Percentiles rank a stretch among this genome's conserved stretches.
Conservation (phyloP, 1,139 yeast species). For the Candida sp. region DNA sequence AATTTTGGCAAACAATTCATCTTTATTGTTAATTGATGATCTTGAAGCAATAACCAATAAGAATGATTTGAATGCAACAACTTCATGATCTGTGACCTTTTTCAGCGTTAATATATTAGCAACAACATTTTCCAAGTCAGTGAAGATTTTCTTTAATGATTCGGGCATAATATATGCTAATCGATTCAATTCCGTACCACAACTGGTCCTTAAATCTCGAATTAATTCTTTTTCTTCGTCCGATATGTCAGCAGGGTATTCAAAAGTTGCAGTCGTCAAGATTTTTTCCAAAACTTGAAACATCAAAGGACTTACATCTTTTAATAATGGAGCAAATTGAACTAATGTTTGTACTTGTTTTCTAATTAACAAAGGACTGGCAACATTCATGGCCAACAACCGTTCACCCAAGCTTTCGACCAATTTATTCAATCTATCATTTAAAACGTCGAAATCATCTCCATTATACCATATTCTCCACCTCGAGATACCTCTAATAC, state of each 20-base stretch:
- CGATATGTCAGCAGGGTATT: conserved; percentile 62
- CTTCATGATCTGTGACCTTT: conserved; percentile 85
- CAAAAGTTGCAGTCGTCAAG: conserved; percentile 82
- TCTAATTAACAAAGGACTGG: conserved; percentile 78
- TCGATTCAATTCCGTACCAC: conserved; percentile 93
- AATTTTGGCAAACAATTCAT: conserved; percentile 74
- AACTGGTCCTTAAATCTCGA: conserved; percentile 83
- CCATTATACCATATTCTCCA: conserved; percentile 91
- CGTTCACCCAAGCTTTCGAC: conserved; percentile 79
- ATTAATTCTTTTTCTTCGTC: conserved; percentile 81
- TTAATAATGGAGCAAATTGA: conserved; percentile 89
- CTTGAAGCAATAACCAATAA: conserved; percentile 88
- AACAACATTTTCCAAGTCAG: conserved; percentile 79
- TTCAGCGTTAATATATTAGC: conserved; percentile 64
- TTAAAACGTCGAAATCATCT: conserved; percentile 58
- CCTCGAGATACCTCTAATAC: conserved; percentile 87
- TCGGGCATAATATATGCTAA: conserved; percentile 95
- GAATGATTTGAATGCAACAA: conserved; percentile 91
- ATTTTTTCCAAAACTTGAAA: conserved; percentile 85
- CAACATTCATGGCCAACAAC: conserved; percentile 67
- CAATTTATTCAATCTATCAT: conserved; percentile 54
- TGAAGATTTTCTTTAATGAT: conserved; percentile 73
- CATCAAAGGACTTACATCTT: conserved; percentile 69
- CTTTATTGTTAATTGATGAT: conserved; percentile 66
- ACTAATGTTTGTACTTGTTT: conserved; percentile 91